Evolutionary conservation across 164 flowering plant genomes (phyloP), one percentile per base, ranked within the genome.

Genomic region (Stephania yunnanensis): DNA sequence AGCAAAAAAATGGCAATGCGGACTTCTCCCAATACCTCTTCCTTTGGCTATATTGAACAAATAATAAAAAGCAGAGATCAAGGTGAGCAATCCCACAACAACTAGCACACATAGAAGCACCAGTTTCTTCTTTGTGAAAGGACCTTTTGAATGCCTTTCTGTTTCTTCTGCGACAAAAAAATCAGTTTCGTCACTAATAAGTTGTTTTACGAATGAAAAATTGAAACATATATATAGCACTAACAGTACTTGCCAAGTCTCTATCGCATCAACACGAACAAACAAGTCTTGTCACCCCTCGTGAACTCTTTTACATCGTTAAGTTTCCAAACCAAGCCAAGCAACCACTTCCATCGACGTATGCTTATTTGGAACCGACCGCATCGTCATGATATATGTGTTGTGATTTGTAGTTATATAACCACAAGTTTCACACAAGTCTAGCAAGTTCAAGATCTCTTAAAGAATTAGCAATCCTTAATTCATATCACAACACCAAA

Each of bases 281-380:
- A 29, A 70, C 50, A 70, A 19, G 30, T 70, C 72, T 46, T 70
- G 72, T 15, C 72, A 9, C 72, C 72, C 13, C n/a, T 55, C 0
- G 53, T 12, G 7, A 45, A 70, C 29, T 44, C 72, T 42, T 30
- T 70, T 6, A 70, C 46, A 70, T 70, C 72, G 53, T 70, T 31
- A 70, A n/a, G 20, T 45, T 17, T 55, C 72, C 72, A 42, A 11
- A 70, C 72, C 72, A 70, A 19, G 30, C 50, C 10, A 70, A n/a
- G 13, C 53, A 71, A n/a, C 63, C 48, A 64, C 66, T 55, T 10
- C 30, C 19, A 19, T 44, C 31, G 19, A 53, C 31, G 50, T 74
- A 46, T 9, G 76, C 76, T n/a, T n/a, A n/a, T n/a, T n/a, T n/a
- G n/a, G n/a, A n/a, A n/a, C n/a, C n/a, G n/a, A n/a, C n/a, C n/a